Evolutionary conservation across 345 rosid genomes (phyloP).

Genomic region (Trapa incisa): DNA sequence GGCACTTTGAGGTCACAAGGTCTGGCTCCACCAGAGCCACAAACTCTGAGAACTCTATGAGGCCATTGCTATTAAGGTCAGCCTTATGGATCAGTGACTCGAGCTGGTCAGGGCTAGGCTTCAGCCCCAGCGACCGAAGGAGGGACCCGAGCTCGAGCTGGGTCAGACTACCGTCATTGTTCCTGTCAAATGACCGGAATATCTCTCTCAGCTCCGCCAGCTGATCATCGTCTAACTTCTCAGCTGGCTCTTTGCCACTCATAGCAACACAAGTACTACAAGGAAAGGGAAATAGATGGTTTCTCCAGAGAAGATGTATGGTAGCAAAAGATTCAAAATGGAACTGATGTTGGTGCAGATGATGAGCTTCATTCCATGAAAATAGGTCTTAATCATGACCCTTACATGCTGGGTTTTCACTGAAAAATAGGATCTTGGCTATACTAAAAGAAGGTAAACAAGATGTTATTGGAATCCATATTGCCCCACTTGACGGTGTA

Average conservation of each 20-base stretch:
- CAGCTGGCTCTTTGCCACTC: slow-evolving; percentile 6
- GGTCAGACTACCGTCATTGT: slow-evolving; percentile 78
- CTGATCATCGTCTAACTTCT: slow-evolving; percentile 59
- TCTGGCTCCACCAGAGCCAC: slow-evolving; percentile 69
- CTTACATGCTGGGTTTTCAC: not conserved
- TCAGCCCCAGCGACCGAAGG: slow-evolving; percentile 56
- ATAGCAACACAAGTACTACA: not conserved
- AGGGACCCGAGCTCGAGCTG: slow-evolving; percentile 80
- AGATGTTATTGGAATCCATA: not conserved
- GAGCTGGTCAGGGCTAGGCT: slow-evolving; percentile 59
- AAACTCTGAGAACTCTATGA: slow-evolving; percentile 74
- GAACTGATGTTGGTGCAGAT: not conserved
- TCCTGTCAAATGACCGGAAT: slow-evolving; percentile 67
- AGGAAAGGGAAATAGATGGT: not conserved
- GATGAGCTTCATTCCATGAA: not conserved
- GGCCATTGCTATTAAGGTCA: slow-evolving; percentile 58
- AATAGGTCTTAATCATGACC: slow-evolving; percentile 2
- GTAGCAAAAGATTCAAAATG: not conserved
- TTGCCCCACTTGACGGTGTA: not conserved
- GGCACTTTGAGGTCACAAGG: slow-evolving; percentile 42
- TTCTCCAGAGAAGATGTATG: not conserved
- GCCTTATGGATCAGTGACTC: slow-evolving; percentile 58
- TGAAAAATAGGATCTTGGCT: not conserved
- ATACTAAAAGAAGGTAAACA: too few species aligned
- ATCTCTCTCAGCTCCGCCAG: slow-evolving; percentile 61